Evolutionary conservation across 495 filamentous ascomycete genomes (phyloP).

Genomic region (Penicillium samsonianum): DNA sequence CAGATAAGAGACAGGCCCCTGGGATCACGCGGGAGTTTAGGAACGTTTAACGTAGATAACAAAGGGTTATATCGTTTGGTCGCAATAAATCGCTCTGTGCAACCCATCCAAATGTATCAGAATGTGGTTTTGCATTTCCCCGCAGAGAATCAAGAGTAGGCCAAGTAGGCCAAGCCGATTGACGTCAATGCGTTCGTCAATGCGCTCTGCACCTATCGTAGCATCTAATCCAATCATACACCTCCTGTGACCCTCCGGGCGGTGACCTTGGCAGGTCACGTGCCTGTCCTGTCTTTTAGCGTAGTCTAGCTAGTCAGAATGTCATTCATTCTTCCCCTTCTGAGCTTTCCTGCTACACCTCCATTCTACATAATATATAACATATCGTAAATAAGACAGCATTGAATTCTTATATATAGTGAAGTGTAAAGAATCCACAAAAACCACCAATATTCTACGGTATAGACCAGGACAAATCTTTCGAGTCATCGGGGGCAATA

Average conservation of each 20-base stretch:
- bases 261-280: too few species aligned
- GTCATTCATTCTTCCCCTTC: too few species aligned
- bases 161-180: conserved; percentile 1
- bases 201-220: conserved; percentile 2
- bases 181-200: conserved; percentile 8
- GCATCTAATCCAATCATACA: conserved; percentile 1
- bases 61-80: neutral
- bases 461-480: neutral
- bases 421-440: too few species aligned
- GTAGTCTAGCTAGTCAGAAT: too few species aligned
- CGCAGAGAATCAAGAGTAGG: conserved; percentile 1
- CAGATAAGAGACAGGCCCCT: neutral
- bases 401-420: too few species aligned
- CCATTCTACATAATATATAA: too few species aligned
- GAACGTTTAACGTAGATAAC: neutral
- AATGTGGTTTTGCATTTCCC: neutral
- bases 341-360: too few species aligned
- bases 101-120: neutral
- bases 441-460: too few species aligned
- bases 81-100: conserved; percentile 3
- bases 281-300: too few species aligned
- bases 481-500: conserved; percentile 10
- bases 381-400: too few species aligned
- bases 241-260: too few species aligned
- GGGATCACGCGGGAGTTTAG: conserved; percentile 5